phyloP scores from a whole-genome alignment of 768 basidiomycete species.

The Phaeolepiota aurea region DNA sequence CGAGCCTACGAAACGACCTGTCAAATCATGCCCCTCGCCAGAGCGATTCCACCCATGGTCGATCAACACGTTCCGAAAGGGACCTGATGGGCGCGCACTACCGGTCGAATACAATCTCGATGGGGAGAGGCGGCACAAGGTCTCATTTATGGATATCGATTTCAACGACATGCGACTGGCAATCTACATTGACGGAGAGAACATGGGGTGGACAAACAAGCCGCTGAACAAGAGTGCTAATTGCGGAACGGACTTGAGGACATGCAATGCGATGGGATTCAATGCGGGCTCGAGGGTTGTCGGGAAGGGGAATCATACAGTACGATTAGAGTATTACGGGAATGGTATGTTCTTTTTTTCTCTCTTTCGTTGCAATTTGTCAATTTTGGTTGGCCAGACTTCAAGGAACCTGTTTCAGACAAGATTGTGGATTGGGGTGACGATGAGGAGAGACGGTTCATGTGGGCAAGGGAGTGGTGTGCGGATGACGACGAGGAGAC shows the following conservation, averaged over 20 bases:
- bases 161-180: slow-evolving; percentile 3
- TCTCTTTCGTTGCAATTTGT: background rate
- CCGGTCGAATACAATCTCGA: slow-evolving; percentile 1
- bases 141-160: slow-evolving; percentile 5
- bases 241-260: background rate
- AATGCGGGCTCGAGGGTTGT: background rate
- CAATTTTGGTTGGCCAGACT: background rate
- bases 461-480: background rate
- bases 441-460: background rate
- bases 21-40: background rate
- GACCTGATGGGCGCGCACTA: background rate
- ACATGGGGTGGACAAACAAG: background rate
- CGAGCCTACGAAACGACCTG: background rate
- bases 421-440: background rate
- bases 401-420: background rate
- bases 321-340: background rate
- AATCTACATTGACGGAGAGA: slow-evolving; percentile 3
- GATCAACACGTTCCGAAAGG: background rate
- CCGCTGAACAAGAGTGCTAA: slow-evolving; percentile 1
- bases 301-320: background rate
- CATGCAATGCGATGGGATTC: background rate
- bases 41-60: background rate
- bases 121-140: background rate
- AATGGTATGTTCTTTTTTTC: background rate
- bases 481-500: background rate